These are phyloP conservation scores for Aspergillus glaucus DNA, from an alignment of 2,329 filamentous ascomycete species.

Conservation along the genomic window DNA sequence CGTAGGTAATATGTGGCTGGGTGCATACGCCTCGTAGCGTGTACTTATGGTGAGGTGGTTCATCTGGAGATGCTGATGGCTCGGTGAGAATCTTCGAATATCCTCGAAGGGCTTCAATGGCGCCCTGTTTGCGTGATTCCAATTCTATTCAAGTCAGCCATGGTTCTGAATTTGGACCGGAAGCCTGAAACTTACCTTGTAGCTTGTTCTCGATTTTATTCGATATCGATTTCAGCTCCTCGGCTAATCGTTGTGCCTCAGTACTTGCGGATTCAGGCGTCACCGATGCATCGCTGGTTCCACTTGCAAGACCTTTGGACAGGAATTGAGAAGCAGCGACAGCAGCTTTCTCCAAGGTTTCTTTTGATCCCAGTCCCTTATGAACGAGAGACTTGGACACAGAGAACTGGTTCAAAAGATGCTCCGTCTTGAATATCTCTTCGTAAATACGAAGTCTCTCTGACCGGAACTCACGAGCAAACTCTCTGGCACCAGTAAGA, in stretches of 20 bases:
- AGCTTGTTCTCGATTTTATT: constrained; percentile 37
- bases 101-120: constrained; percentile 35
- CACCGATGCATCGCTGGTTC: constrained; percentile 5
- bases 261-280: constrained; percentile 12
- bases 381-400: constrained; percentile 12
- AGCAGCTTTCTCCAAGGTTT: constrained; percentile 32
- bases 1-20: constrained; percentile 51
- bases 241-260: constrained; percentile 23
- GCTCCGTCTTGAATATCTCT: constrained; percentile 28
- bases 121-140: constrained; percentile 36
- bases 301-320: constrained; percentile 15
- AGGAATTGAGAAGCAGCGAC: constrained; percentile 22
- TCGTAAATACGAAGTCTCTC: constrained; percentile 29
- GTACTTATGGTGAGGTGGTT: constrained; percentile 44
- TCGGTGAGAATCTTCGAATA: constrained; percentile 44
- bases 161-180: no score
- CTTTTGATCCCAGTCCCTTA: constrained; percentile 19
- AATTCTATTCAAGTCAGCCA: constrained; percentile 29
- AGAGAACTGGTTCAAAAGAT: constrained; percentile 26
- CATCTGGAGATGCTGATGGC: constrained; percentile 33
- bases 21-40: constrained; percentile 55
- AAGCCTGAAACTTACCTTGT: constrained; percentile 22
- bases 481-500: constrained; percentile 45
- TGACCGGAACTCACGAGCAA: constrained; percentile 43
- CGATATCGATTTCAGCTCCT: constrained; percentile 31